Conservation (phyloP, 371 early-diverging fungal species). For the Mucor plumbeus region DNA sequence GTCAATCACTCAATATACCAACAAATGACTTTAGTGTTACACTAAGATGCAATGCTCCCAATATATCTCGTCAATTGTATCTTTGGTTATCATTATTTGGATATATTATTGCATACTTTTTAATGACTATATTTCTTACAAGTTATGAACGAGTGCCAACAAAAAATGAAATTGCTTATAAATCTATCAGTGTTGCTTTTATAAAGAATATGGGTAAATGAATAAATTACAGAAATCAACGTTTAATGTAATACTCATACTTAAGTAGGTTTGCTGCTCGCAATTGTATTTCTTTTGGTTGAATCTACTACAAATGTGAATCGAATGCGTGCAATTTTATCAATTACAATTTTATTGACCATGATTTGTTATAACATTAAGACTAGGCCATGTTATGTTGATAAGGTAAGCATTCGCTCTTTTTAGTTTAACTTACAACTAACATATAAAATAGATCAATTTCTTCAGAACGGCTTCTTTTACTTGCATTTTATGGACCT, state of each 20-base stretch:
- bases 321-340: slow-evolving; percentile 59
- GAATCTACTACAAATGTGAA: slow-evolving; percentile 60
- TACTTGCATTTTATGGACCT: slow-evolving; percentile 64
- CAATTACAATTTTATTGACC: slow-evolving; percentile 58
- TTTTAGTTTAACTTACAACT: neutral
- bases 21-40: slow-evolving; percentile 47
- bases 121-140: slow-evolving; percentile 72
- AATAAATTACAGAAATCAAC: neutral
- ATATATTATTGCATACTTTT: slow-evolving; percentile 67
- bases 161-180: slow-evolving; percentile 73
- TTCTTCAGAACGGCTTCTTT: slow-evolving; percentile 65
- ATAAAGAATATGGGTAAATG: slow-evolving; percentile 70
- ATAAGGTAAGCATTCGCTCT: slow-evolving; percentile 40
- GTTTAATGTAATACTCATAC: neutral
- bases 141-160: slow-evolving; percentile 72
- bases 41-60: slow-evolving; percentile 55
- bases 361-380: slow-evolving; percentile 71
- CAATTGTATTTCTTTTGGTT: slow-evolving; percentile 60
- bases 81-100: slow-evolving; percentile 65
- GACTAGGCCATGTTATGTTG: slow-evolving; percentile 63
- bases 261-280: slow-evolving; percentile 48
- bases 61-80: slow-evolving; percentile 60
- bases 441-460: slow-evolving; percentile 43
- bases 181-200: slow-evolving; percentile 72
- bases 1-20: slow-evolving; percentile 56